These are phyloP conservation scores for Termitomyces sp. DNA, from an alignment of 1,284 basidiomycete genomes.

Conservation along the genomic window DNA sequence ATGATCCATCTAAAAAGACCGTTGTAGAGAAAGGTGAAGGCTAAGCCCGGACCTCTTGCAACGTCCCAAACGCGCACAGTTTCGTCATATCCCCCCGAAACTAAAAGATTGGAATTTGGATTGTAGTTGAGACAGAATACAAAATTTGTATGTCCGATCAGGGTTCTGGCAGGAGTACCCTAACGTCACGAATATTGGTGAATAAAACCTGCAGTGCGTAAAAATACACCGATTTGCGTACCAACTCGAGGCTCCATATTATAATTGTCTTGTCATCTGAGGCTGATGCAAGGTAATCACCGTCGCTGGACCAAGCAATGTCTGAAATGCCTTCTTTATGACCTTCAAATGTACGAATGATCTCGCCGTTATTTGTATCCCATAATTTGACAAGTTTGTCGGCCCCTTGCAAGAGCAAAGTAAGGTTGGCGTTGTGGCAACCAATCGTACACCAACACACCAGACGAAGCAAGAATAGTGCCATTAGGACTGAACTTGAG, in stretches of 20 bases:
- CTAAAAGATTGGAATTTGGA: conserved; percentile 83
- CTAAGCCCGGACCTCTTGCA: conserved; percentile 58
- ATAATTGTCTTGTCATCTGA: conserved; percentile 86
- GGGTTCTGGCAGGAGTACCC: conserved; percentile 54
- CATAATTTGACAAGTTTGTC: conserved; percentile 79
- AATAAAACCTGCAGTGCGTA: conserved; percentile 4
- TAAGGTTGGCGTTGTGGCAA: conserved; percentile 15
- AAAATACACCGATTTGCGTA: conserved; percentile 27
- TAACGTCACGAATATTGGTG: conserved; percentile 24
- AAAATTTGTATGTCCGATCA: conserved; percentile 87
- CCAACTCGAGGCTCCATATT: conserved; percentile 74
- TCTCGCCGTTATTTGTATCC: conserved; percentile 66
- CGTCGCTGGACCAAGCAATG: conserved; percentile 81
- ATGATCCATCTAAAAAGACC: neutral
- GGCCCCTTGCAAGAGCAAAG: conserved; percentile 45
- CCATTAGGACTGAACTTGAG: conserved; percentile 81
- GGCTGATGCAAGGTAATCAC: conserved; percentile 79
- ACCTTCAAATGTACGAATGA: conserved; percentile 64
- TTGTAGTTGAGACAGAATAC: conserved; percentile 93
- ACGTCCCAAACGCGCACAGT: conserved; percentile 95
- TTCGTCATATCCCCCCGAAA: conserved; percentile 93
- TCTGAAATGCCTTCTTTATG: conserved; percentile 85
- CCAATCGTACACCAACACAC: conserved; percentile 38
- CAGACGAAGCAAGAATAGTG: conserved; percentile 65
- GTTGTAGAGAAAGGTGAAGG: neutral